Conservation (phyloP, 2,329 filamentous ascomycete genomes). For the Xylaria sp. region DNA sequence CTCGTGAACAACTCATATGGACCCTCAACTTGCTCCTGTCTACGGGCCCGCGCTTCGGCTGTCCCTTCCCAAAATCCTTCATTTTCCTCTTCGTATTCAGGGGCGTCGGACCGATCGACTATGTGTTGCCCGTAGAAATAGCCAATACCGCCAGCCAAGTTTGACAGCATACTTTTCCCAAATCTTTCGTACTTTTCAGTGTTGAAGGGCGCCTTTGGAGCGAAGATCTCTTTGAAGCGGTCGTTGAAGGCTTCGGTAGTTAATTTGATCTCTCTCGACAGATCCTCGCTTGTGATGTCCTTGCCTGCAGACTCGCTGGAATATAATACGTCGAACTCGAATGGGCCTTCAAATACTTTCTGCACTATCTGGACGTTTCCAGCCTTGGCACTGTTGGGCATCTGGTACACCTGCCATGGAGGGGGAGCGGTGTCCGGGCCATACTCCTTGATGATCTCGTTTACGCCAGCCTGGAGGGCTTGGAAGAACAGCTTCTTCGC, state of each 20-base stretch:
- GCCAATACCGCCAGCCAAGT: slow-evolving; percentile 91
- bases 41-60: slow-evolving; percentile 78
- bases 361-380: slow-evolving; percentile 91
- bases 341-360: slow-evolving; percentile 88
- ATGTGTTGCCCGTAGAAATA: slow-evolving; percentile 93
- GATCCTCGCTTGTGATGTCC: slow-evolving; percentile 67
- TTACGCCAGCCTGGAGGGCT: slow-evolving; percentile 63
- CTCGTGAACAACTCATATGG: slow-evolving; percentile 91
- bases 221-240: slow-evolving; percentile 78
- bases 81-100: slow-evolving; percentile 93
- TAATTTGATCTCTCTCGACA: slow-evolving; percentile 76
- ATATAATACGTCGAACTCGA: slow-evolving; percentile 94
- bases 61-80: slow-evolving; percentile 97
- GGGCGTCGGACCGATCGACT: slow-evolving; percentile 90
- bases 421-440: slow-evolving; percentile 75
- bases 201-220: slow-evolving; percentile 80
- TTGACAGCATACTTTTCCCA: slow-evolving; percentile 91
- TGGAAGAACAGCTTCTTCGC: slow-evolving; percentile 73
- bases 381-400: slow-evolving; percentile 72
- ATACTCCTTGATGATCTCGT: slow-evolving; percentile 61
- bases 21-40: slow-evolving; percentile 76
- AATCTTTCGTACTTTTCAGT: slow-evolving; percentile 80
- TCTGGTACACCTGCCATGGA: slow-evolving; percentile 85
- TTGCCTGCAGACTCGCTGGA: slow-evolving; percentile 77
- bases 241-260: slow-evolving; percentile 76